These are phyloP conservation scores for Apiospora hydei DNA, from an alignment of 2,329 filamentous ascomycete species.

Conservation along the genomic window DNA sequence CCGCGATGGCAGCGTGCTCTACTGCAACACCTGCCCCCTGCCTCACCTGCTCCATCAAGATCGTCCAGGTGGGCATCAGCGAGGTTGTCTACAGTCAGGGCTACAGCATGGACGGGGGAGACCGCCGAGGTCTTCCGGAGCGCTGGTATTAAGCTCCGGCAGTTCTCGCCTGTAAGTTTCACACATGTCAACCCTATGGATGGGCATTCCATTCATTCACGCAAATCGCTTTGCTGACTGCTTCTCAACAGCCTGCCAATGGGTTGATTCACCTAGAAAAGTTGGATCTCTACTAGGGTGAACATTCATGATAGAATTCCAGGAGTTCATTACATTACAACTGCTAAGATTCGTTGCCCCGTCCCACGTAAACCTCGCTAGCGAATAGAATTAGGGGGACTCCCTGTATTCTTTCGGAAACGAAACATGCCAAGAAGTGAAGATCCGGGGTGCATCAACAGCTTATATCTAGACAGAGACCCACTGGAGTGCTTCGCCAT, in stretches of 20 bases:
- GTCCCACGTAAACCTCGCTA: neutral
- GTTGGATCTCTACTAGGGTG: slow-evolving; percentile 36
- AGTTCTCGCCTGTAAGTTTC: slow-evolving; percentile 82
- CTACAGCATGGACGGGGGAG: slow-evolving; percentile 90
- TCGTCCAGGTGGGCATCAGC: slow-evolving; percentile 92
- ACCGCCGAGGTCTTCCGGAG: slow-evolving; percentile 83
- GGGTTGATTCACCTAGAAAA: slow-evolving; percentile 61
- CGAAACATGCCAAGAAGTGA: slow-evolving; percentile 8
- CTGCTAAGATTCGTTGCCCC: neutral
- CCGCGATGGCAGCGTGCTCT: slow-evolving; percentile 80
- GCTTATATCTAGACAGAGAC: slow-evolving; percentile 16
- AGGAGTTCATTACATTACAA: neutral
- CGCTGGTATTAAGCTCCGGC: slow-evolving; percentile 83
- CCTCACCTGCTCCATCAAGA: slow-evolving; percentile 97
- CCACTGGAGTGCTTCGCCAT: neutral
- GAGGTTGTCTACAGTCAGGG: slow-evolving; percentile 95
- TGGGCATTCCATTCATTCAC: slow-evolving; percentile 21
- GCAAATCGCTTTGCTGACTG: slow-evolving; percentile 6
- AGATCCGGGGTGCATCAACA: slow-evolving; percentile 26
- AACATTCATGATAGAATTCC: neutral
- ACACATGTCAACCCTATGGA: neutral
- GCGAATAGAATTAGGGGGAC: neutral
- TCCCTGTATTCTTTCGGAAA: neutral
- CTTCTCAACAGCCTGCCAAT: slow-evolving; percentile 53
- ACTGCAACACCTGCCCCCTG: slow-evolving; percentile 98